Evolutionary conservation across 1,139 yeast species (phyloP).

Genomic region (Kluyveromyces sp.): DNA sequence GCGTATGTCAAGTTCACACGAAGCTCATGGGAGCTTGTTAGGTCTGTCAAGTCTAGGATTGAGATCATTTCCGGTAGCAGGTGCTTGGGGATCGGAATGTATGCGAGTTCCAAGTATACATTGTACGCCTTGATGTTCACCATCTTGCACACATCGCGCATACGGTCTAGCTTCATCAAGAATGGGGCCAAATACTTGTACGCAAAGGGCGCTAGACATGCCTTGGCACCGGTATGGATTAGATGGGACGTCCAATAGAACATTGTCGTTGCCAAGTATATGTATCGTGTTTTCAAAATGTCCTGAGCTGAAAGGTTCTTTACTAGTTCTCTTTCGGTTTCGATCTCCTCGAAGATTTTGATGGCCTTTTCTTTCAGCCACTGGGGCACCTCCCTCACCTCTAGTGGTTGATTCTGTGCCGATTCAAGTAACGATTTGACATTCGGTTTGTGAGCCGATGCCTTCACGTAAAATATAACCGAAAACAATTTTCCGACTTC

Average conservation of each 20-base stretch:
- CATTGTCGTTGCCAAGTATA: constrained; percentile 32
- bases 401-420: constrained; percentile 33
- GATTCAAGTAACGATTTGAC: constrained; percentile 39
- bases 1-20: constrained; percentile 61
- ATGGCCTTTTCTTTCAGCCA: constrained; percentile 28
- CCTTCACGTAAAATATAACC: constrained; percentile 45
- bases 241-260: constrained; percentile 25
- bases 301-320: constrained; percentile 29
- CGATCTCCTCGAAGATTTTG: constrained; percentile 38
- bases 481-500: constrained; percentile 63
- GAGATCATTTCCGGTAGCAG: constrained; percentile 41
- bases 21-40: constrained; percentile 58
- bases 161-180: constrained; percentile 52
- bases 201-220: constrained; percentile 35
- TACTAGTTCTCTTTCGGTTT: constrained; percentile 36
- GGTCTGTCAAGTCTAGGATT: constrained; percentile 36
- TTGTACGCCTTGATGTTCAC: constrained; percentile 54
- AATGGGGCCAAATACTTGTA: constrained; percentile 57
- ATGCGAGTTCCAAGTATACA: constrained; percentile 50
- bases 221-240: constrained; percentile 24
- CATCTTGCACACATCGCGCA: constrained; percentile 78
- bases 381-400: constrained; percentile 28
- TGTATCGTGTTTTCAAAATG: constrained; percentile 32
- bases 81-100: constrained; percentile 44
- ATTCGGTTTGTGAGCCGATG: constrained; percentile 42